Base-by-base conservation (phyloP, 2,329 filamentous ascomycete species). In the Penicillium carneum region DNA sequence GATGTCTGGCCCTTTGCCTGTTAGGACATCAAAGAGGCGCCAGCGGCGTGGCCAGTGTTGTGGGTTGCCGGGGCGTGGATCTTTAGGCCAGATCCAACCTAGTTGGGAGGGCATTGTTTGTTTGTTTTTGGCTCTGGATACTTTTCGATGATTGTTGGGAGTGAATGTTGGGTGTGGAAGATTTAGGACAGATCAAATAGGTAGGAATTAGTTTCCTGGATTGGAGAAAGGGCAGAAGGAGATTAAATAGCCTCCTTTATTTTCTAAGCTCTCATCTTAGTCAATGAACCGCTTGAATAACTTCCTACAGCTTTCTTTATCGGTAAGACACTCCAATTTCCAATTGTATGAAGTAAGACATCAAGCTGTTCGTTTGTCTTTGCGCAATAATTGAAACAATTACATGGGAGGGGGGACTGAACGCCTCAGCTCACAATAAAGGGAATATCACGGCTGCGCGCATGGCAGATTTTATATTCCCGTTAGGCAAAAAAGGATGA, bases 1-100 rank as follows among this genome's bases (percentile, higher is more conserved):
- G 5, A 81, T 77, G 66, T 81, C 80, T 12, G 80, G 79, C 1
- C 79, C 80, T 57, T 73, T 76, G 38, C 74, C 74, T 8, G 63
- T 74, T 16, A 80, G 43, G 54, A 81, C 68, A 48, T 82, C 76
- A 20, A 70, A 69, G 20, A 81, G 57, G 6, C 74, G 74, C 69
- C 69, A 69, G 51, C 67, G 63, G 10, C 65, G 65, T 10, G 69
- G 67, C 75, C 74, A 77, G 61, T 62, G 66, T 10, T 62, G 36
- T 23, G 73, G 70, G 20, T 76, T 76, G 43, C 73, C 72, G 3
- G 72, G 76, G 9, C 67, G 66, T n/a, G 74, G 76, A 52, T 77
- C 75, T 73, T 76, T 77, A 38, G 74, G 74, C 75, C 76, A 78
- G 61, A 78, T 76, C 64, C 64, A 76, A 47, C 68, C 76, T 12